Base-by-base conservation (phyloP, 2,329 filamentous ascomycete species). In the Aspergillus fischeri region DNA sequence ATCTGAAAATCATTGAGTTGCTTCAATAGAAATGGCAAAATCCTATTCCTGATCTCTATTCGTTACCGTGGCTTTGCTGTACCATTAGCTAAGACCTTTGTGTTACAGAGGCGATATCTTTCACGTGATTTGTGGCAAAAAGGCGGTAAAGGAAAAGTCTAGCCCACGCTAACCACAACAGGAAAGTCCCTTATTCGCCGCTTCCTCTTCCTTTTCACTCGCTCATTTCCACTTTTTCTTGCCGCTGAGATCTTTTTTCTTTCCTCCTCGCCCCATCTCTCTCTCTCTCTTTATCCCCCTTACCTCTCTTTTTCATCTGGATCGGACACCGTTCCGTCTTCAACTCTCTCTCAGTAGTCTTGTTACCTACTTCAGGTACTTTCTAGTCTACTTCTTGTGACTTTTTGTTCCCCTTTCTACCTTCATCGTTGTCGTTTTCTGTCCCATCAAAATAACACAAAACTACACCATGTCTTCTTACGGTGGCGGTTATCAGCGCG, bases 401-500 rank as follows among this genome's bases (percentile, higher is more conserved):
- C 27, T 51, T 35, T 51, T 25, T 25, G 20, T 51, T 25, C 8
- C 28, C 35, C 17, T 17, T 25, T 50, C 17, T 14, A 35, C 45
- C n/a, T 17, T 9, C 29, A 38, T 32, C 20, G 42, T 25, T 10
- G 20, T 41, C n/a, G 27, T 27, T 41, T 38, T 41, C 49, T 17
- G 28, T 57, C 51, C 38, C 20, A 49, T 45, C 25, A 41, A 28
- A 55, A 58, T 60, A 63, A 61, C 64, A 63, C 58, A 59, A 60
- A 60, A 68, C 57, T 55, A 61, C 71, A 83, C 70, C 73, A 91
- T 90, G 88, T 90, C 88, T 77, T 90, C 90, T 83, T 89, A 90
- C 84, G 82, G 85, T 63, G 74, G 75, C 49, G 57, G 74, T 56
- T 76, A 77, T 65, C 77, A 81, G 63, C 81, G 83, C 69, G 81